phyloP scores from a whole-genome alignment of 169 alveolate species.

The Plasmodium blacklocki region DNA sequence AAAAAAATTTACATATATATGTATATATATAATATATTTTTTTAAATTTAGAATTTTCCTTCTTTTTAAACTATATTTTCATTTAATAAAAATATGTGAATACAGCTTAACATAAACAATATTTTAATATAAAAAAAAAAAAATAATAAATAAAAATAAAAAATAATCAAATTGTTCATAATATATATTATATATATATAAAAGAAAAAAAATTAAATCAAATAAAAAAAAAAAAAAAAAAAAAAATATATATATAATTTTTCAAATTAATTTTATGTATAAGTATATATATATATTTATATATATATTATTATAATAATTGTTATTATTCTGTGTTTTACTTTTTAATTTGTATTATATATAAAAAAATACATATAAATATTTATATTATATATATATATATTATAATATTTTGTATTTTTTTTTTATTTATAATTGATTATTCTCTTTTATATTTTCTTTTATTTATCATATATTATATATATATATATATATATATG shows the following conservation, averaged over 20 bases:
- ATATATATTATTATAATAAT: background rate
- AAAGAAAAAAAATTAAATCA: too few relatives aligned
- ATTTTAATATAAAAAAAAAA: too few relatives aligned
- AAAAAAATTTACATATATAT: too few relatives aligned
- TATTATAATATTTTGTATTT: background rate
- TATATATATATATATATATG: background rate
- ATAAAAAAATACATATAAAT: background rate
- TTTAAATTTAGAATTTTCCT: too few relatives aligned
- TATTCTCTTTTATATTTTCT: slow-evolving; percentile 1
- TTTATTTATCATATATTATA: background rate
- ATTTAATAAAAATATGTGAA: too few relatives aligned
- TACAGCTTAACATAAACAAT: too few relatives aligned
- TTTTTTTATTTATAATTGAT: background rate
- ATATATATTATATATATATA: too few relatives aligned
- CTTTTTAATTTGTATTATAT: background rate
- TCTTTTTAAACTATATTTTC: too few relatives aligned
- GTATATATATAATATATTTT: too few relatives aligned
- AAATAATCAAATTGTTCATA: too few relatives aligned
- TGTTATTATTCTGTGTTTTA: background rate
- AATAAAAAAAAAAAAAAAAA: too few relatives aligned
- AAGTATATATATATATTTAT: background rate
- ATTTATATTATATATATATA: background rate
- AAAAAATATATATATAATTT: background rate
- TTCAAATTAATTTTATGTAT: background rate
- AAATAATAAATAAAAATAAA: too few relatives aligned